Evolutionary conservation across 306 rosid species (phyloP), one percentile per base, ranked within the genome.

Genomic region (Lathyrus tuberosus): DNA sequence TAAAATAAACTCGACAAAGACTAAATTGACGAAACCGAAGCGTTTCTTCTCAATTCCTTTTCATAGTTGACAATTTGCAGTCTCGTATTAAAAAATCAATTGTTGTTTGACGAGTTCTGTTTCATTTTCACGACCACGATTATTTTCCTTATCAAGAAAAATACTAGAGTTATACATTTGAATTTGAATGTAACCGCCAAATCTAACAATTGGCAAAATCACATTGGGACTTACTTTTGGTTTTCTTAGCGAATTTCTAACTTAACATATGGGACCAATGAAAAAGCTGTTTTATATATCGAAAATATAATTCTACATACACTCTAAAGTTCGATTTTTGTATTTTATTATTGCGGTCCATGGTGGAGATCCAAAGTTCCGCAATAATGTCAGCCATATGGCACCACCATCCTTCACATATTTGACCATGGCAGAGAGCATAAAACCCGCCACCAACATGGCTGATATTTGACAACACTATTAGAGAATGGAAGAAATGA

Each of bases 21-120:
- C 63, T 58, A 30, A 33, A 53, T 1, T 2, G 26, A 70, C 54
- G 53, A 63, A 74, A 73, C 31, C 31, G 52, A 64, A 52, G 69
- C 67, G 10, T 62, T 72, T 15, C 0, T 8, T 22, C 26, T 61
- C 52, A 47, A 72, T 12, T 60, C 11, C 17, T 57, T 30, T 57
- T 57, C 41, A 57, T 13, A 14, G 15, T 57, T 57, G 62, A 28
- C 40, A 30, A 26, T 28, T 28, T 28, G 17, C n/a, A 13, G 62
- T 38, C 76, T 11, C 67, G 16, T n/a, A 52, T 26, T 38, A 46
- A 47, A 73, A 18, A 26, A 43, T 24, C 33, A 69, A n/a, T 43
- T 70, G 44, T 56, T 73, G 20, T 9, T 81, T 68, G 62, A 60
- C 57, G 46, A 53, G 51, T 62, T 68, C 40, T 6, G 61, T 61